phyloP scores from a whole-genome alignment of 2,329 filamentous ascomycete species.

The Hypoxylon rubiginosum region DNA sequence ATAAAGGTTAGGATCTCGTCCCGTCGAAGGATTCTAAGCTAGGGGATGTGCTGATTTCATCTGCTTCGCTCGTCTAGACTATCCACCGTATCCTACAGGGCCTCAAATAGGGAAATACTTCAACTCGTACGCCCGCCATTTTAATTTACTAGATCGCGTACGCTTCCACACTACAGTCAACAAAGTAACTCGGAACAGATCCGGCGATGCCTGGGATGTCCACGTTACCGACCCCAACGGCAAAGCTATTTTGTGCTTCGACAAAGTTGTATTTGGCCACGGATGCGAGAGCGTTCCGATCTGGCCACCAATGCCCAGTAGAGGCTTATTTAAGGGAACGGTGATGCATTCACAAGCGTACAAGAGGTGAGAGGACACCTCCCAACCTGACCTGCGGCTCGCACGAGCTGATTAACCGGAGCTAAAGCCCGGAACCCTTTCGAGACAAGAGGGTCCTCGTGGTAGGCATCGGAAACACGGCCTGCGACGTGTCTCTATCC shows the following conservation, averaged over 20 bases:
- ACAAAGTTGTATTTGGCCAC: conserved; percentile 42
- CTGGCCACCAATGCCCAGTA: conserved; percentile 39
- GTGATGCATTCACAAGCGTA: conserved; percentile 45
- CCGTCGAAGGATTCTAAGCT: too few species aligned
- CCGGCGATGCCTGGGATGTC: conserved; percentile 38
- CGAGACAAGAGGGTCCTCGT: conserved; percentile 38
- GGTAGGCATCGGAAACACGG: conserved; percentile 43
- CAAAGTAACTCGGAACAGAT: conserved; percentile 34
- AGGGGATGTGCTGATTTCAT: neutral
- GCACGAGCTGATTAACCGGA: neutral
- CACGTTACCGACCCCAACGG: conserved; percentile 34
- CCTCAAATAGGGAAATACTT: conserved; percentile 36
- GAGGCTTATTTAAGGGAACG: conserved; percentile 37
- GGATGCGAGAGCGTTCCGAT: conserved; percentile 33
- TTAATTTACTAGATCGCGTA: conserved; percentile 35
- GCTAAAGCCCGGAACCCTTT: conserved; percentile 31
- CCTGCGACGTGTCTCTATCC: conserved; percentile 35
- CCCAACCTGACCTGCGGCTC: neutral
- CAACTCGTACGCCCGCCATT: conserved; percentile 38
- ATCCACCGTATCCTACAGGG: conserved; percentile 30
- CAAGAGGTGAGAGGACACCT: conserved; percentile 25
- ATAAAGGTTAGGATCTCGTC: conserved; percentile 31
- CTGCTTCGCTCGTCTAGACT: conserved; percentile 23
- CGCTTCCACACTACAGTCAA: conserved; percentile 38
- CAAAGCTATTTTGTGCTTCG: conserved; percentile 27